Conservation (phyloP, 768 basidiomycete genomes). For the Tricholoma saponaceum region DNA sequence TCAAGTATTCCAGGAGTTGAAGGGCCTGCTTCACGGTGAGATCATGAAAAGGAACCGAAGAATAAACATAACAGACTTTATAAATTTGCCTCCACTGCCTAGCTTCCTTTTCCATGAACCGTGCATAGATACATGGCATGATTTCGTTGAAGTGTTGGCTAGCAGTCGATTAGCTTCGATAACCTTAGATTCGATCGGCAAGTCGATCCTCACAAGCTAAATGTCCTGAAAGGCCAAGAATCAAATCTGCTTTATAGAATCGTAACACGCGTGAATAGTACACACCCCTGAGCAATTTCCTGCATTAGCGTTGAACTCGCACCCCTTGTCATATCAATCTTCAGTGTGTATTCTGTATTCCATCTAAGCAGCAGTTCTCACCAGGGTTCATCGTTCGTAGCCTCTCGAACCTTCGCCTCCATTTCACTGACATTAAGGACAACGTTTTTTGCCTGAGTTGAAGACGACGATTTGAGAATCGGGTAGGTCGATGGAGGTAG, state of each 20-base stretch:
- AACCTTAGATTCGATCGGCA: not conserved
- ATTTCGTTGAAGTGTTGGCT: conserved; percentile 99
- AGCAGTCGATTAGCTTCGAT: conserved; percentile 7
- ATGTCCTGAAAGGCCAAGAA: conserved; percentile 57
- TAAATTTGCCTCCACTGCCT: conserved; percentile 99
- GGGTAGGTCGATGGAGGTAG: not conserved
- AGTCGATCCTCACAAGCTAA: conserved; percentile 75
- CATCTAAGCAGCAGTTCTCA: conserved; percentile 32
- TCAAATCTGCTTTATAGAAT: not conserved
- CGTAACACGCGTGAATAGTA: not conserved
- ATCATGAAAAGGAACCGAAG: not conserved
- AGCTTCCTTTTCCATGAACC: conserved; percentile 98
- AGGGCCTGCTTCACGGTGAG: conserved; percentile 54
- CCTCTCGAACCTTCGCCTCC: conserved; percentile 95
- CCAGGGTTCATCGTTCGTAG: conserved; percentile 98
- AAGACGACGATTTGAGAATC: conserved; percentile 6
- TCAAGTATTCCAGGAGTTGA: conserved; percentile 90
- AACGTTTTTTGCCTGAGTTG: conserved; percentile 82
- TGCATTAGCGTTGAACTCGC: conserved; percentile 98
- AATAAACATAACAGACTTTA: conserved; percentile 55
- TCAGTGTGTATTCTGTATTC: not conserved
- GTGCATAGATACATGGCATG: conserved; percentile 93
- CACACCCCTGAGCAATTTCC: conserved; percentile 93
- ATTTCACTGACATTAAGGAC: conserved; percentile 96
- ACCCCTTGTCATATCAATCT: conserved; percentile 55